Base-by-base conservation (phyloP, 176 grass and related monocot genomes). In the Oryza meyeriana region DNA sequence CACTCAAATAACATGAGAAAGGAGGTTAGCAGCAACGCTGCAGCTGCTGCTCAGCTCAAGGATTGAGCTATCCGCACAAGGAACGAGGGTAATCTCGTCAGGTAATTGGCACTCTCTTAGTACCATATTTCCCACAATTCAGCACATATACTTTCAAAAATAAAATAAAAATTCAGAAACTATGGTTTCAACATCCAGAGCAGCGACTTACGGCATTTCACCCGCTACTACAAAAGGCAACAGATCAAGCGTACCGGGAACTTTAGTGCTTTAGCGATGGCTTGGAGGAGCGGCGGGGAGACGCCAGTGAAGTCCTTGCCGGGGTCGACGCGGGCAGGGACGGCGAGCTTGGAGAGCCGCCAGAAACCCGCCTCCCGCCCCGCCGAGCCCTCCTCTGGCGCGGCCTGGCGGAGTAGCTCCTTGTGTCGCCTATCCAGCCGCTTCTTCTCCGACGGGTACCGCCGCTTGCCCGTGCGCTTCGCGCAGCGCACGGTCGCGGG, bases 371-470 rank as follows among this genome's bases (percentile, higher is more conserved):
- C 89, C 44, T 88, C 88, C 47, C 88, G 83, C 26, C 62, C 87
- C 73, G 31, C 32, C 41, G 82, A 59, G 3, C 85, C 87, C 63
- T 88, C 87, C 69, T 86, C 68, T 10, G 78, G 86, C 17, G 87
- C 59, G n/a, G 66, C 79, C 31, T 85, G 61, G 22, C 35, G 79
- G 65, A 94, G 79, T 27, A 91, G 28, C 45, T 71, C 82, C 76
- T 94, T 85, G 45, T 89, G 89, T 20, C 67, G 66, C 79, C 50
- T 79, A 12, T 88, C 84, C 50, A 98, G 73, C 69, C 75, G 81
- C 90, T 93, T 98, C 88, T 95, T 98, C 90, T 98, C 95, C 42
- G 95, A 98, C 6, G 95, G 95, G 86, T 98, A 98, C 67, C 92
- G 69, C 79, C 81, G 90, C 88, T 94, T 98, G 61, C 92, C 92